A percentile compares a stretch with the other conserved stretches of the same genome.
phyloP scores from a whole-genome alignment of 148 eudicot species.

The Selenicereus undatus region DNA sequence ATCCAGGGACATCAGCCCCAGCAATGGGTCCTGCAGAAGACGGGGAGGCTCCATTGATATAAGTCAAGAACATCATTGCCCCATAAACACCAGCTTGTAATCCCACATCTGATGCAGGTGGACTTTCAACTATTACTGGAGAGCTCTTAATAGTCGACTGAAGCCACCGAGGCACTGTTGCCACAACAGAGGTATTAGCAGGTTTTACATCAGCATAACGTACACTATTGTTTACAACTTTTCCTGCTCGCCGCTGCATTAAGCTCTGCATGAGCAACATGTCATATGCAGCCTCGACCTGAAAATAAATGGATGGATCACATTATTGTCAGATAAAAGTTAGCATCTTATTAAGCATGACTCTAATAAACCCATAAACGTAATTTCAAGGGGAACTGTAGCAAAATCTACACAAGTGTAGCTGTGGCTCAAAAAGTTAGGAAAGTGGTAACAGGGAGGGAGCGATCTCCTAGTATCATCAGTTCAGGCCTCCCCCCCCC shows the following conservation, averaged over 20 bases:
- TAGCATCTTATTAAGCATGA: background rate
- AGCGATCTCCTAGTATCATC: too few relatives aligned
- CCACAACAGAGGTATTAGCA: constrained; percentile 45
- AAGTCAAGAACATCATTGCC: constrained; percentile 76
- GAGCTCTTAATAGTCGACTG: constrained; percentile 54
- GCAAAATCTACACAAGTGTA: background rate
- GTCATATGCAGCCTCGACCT: constrained; percentile 99
- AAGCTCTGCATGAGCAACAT: constrained; percentile 96
- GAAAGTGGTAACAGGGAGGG: background rate
- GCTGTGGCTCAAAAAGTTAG: background rate
- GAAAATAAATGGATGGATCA: constrained; percentile 14
- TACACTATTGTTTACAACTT: constrained; percentile 75
- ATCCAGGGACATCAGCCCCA: constrained; percentile 92
- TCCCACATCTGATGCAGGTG: constrained; percentile 63
- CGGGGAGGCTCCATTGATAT: constrained; percentile 69
- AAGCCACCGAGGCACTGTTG: constrained; percentile 83
- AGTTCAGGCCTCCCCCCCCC: too few relatives aligned
- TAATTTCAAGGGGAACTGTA: background rate
- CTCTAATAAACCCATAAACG: background rate
- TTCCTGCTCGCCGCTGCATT: constrained; percentile 87
- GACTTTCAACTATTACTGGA: constrained; percentile 58
- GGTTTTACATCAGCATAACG: constrained; percentile 96
- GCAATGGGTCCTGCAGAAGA: constrained; percentile 49
- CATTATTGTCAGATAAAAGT: constrained; percentile 12
- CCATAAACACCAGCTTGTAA: constrained; percentile 97